Evolutionary conservation across 441 rosid species (phyloP).

Genomic region (Adansonia rubrostipa): DNA sequence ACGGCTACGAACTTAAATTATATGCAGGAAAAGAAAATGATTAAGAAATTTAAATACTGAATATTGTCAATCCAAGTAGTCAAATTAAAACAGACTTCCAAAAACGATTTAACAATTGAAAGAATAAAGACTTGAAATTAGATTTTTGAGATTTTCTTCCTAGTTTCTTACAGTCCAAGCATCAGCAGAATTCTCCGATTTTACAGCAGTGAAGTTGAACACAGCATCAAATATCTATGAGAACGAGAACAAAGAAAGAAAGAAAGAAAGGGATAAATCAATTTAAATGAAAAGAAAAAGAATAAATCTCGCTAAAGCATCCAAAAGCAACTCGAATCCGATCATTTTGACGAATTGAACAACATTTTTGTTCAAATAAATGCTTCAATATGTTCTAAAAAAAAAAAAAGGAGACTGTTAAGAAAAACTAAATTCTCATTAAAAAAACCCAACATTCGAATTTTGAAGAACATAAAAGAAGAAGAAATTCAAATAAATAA

Average conservation of each 20-base stretch:
- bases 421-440: not conserved
- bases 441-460: not conserved
- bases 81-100: not conserved
- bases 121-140: not conserved
- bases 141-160: not conserved
- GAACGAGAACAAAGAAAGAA: not conserved
- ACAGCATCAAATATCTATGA: not conserved
- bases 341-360: not conserved
- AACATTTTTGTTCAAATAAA: not conserved
- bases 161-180: conserved; percentile 1
- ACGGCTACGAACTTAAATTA: not conserved
- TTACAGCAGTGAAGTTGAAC: conserved; percentile 4
- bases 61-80: not conserved
- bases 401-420: not conserved
- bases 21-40: not conserved
- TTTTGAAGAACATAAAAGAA: too few species aligned
- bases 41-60: not conserved
- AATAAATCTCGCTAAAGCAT: not conserved
- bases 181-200: not conserved
- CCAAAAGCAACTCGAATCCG: not conserved
- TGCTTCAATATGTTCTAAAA: not conserved
- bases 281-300: not conserved
- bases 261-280: not conserved
- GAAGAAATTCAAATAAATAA: too few species aligned
- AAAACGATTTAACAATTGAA: not conserved